A percentile compares a stretch with the other conserved stretches of the same genome.
phyloP scores from a whole-genome alignment of 805 yeast genomes.

The Myxozyma lipomycoides region DNA sequence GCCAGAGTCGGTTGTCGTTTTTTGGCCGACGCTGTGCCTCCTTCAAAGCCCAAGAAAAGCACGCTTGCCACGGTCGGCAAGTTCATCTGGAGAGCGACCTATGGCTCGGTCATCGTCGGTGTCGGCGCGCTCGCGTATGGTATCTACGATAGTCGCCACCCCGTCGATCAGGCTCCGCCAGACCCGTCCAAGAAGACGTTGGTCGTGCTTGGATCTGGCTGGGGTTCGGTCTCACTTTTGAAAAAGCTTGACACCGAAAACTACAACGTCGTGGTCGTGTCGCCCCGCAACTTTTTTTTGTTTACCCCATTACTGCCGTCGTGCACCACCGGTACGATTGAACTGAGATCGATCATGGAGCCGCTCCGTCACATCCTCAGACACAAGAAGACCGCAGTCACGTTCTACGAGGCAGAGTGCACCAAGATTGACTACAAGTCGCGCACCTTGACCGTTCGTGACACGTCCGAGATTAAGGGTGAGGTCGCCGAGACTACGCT shows the following conservation, averaged over 20 bases:
- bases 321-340: slow-evolving; percentile 88
- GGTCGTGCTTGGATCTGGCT: slow-evolving; percentile 76
- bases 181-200: slow-evolving; percentile 67
- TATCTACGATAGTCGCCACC: slow-evolving; percentile 38
- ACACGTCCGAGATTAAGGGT: slow-evolving; percentile 33
- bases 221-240: slow-evolving; percentile 88
- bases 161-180: slow-evolving; percentile 40
- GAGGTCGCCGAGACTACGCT: slow-evolving; percentile 45
- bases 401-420: slow-evolving; percentile 89
- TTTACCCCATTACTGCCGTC: slow-evolving; percentile 96
- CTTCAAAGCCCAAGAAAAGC: no score
- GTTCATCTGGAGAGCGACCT: slow-evolving; percentile 20
- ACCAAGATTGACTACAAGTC: slow-evolving; percentile 69
- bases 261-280: slow-evolving; percentile 83
- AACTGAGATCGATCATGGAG: slow-evolving; percentile 83
- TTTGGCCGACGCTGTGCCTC: no score
- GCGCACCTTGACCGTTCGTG: slow-evolving; percentile 56
- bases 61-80: slow-evolving; percentile 6
- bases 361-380: slow-evolving; percentile 87
- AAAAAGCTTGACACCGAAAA: slow-evolving; percentile 79
- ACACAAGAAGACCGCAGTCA: slow-evolving; percentile 64
- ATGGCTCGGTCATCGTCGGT: slow-evolving; percentile 19
- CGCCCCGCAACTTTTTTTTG: slow-evolving; percentile 89
- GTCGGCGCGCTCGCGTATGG: slow-evolving; percentile 27
- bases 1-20: no score